phyloP scores from a whole-genome alignment of 495 filamentous ascomycete species.

The Aspergillus olivimuriae region DNA sequence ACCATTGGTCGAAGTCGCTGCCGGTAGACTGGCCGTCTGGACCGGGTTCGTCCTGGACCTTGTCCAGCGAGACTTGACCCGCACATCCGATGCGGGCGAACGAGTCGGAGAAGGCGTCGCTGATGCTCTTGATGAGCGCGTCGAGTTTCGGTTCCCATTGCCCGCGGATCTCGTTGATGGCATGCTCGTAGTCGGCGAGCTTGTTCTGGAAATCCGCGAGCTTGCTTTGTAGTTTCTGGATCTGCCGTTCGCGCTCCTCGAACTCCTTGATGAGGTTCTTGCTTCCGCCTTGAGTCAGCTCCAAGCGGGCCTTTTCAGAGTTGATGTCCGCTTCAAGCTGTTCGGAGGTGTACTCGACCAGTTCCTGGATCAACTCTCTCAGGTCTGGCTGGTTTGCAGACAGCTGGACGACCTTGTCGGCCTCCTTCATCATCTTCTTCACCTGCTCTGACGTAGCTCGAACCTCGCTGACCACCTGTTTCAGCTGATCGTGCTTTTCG shows the following conservation, averaged over 20 bases:
- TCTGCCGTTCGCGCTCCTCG: constrained; percentile 58
- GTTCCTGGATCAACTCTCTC: constrained; percentile 22
- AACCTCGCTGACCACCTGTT: constrained; percentile 24
- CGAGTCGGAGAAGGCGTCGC: constrained; percentile 80
- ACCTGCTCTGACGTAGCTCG: constrained; percentile 27
- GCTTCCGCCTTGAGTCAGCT: constrained; percentile 74
- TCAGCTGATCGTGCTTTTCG: constrained; percentile 32
- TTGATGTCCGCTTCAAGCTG: constrained; percentile 68
- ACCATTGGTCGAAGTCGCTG: constrained; percentile 86
- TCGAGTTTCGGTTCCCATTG: constrained; percentile 85
- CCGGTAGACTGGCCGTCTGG: constrained; percentile 47
- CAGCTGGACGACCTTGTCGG: constrained; percentile 20
- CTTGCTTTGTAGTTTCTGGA: constrained; percentile 48
- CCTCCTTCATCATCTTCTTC: constrained; percentile 28
- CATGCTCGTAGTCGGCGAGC: constrained; percentile 44
- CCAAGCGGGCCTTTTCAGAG: constrained; percentile 65
- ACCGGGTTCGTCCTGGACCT: constrained; percentile 31
- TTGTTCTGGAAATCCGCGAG: constrained; percentile 37
- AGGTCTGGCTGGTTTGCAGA: constrained; percentile 18
- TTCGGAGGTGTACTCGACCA: constrained; percentile 48
- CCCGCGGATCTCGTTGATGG: constrained; percentile 51
- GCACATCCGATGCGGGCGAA: constrained; percentile 92
- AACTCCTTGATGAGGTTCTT: constrained; percentile 71
- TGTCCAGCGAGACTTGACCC: constrained; percentile 73
- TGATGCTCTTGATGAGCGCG: constrained; percentile 69